Base-by-base conservation (phyloP, 2,329 filamentous ascomycete genomes). In the Anthostomella pinea region DNA sequence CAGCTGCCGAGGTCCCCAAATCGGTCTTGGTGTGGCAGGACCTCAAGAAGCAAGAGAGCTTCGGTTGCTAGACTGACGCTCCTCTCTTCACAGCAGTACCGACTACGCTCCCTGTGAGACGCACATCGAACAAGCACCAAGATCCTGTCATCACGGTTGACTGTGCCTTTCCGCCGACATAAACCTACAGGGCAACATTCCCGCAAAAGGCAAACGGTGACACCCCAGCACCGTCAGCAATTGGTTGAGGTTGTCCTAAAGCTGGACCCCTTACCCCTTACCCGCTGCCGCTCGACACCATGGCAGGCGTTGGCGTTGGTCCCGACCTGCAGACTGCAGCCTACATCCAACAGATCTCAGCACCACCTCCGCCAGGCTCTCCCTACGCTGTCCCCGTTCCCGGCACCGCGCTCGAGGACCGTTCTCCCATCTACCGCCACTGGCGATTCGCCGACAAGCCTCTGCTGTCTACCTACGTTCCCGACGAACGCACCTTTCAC, bases 311-410 rank as follows among this genome's bases (percentile, higher is more conserved):
- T 59, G 48, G 47, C 35, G 67, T 69, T 59, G 54, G 62, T 34
- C 57, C 61, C 38, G 52, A 59, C 21, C 35, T 49, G 45, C 60
- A 68, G 28, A 56, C 53, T 21, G 47, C 57, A 36, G 66, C 70
- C 25, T 63, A 65, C 46, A 66, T 73, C 51, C 60, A 66, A 46
- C 76, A 81, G 58, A 65, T 87, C 39, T 65, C 72, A 33, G 59
- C 67, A 38, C 73, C 77, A 11, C 87, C 88, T 30, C 81, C 87
- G 3, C 76, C 83, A 7, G 88, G 88, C 47, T 69, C 78, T 31
- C 86, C 89, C 1, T 93, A 93, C 59, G 85, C 84, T 29, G 70
- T 95, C 10, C 69, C 87, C 9, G 54, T 98, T 14, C 83, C 88
- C 1, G 85, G 85, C 45, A 83, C 84, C 30, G 79, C 86, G 63